Percentiles rank a stretch among this genome's conserved stretches.
Evolutionary conservation across 2,329 filamentous ascomycete species (phyloP).

Genomic region (Colletotrichum sansevieriae): DNA sequence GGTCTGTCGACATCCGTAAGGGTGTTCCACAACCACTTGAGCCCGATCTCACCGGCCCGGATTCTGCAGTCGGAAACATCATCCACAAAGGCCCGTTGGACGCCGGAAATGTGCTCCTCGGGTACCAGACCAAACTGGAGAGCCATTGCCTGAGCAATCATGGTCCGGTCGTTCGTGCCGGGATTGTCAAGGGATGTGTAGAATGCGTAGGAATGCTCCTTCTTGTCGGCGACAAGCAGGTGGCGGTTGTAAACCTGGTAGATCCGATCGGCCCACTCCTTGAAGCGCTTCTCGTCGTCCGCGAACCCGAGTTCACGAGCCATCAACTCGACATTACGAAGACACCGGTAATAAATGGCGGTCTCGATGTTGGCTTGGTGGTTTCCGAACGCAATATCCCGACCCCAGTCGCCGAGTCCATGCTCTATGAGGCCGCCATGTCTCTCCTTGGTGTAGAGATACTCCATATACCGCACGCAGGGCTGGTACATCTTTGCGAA

Average conservation of each 20-base stretch:
- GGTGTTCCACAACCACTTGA: conserved; percentile 57
- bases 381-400: conserved; percentile 58
- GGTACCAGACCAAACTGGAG: conserved; percentile 45
- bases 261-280: conserved; percentile 48
- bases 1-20: conserved; percentile 55
- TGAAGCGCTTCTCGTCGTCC: conserved; percentile 46
- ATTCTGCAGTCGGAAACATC: conserved; percentile 50
- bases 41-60: conserved; percentile 56
- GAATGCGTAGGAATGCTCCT: conserved; percentile 51
- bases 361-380: conserved; percentile 60
- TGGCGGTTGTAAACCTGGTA: conserved; percentile 51
- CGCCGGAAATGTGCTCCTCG: conserved; percentile 40
- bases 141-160: conserved; percentile 54
- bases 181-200: conserved; percentile 54
- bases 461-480: conserved; percentile 57
- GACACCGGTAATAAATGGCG: conserved; percentile 57
- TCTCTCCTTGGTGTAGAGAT: conserved; percentile 55
- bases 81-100: conserved; percentile 44
- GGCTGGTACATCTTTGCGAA: conserved; percentile 54
- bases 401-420: conserved; percentile 58
- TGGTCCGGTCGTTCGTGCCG: conserved; percentile 50
- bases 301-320: conserved; percentile 47
- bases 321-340: conserved; percentile 53
- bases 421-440: conserved; percentile 57
- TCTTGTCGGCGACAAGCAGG: conserved; percentile 50